A percentile compares a stretch with the other conserved stretches of the same genome.
Conservation (phyloP, 2,329 filamentous ascomycete genomes). For the Chrysoporthe austroafricana region DNA sequence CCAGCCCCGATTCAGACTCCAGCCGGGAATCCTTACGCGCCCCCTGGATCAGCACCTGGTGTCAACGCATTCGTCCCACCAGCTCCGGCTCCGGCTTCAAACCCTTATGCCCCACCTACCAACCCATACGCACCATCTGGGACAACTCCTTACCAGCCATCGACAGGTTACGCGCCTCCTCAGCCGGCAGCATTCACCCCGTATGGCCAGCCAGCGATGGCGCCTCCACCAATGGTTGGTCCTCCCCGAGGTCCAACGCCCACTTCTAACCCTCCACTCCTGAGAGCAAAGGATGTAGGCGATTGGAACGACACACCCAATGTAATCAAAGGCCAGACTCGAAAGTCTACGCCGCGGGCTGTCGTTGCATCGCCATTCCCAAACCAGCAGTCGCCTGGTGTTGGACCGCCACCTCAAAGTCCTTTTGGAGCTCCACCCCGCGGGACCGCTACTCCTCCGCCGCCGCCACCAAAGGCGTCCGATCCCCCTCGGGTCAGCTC, state of each 20-base stretch:
- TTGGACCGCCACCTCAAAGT: constrained; percentile 58
- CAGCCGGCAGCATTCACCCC: constrained; percentile 42
- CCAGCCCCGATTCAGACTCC: constrained; percentile 27
- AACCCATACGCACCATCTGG: constrained; percentile 38
- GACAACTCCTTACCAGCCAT: constrained; percentile 35
- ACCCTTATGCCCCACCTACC: constrained; percentile 40
- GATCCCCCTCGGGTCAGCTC: constrained; percentile 73
- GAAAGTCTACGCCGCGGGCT: constrained; percentile 74
- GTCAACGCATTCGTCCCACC: constrained; percentile 37
- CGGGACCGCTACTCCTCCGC: constrained; percentile 71
- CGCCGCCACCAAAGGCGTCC: constrained; percentile 77
- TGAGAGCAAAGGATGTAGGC: constrained; percentile 71
- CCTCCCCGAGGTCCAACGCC: constrained; percentile 64
- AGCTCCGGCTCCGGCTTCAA: constrained; percentile 34
- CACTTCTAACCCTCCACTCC: constrained; percentile 70
- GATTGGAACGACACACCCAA: constrained; percentile 97
- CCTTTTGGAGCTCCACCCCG: constrained; percentile 59
- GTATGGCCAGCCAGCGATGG: constrained; percentile 41
- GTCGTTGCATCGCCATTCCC: constrained; percentile 78
- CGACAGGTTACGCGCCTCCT: constrained; percentile 20
- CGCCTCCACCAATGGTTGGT: constrained; percentile 39
- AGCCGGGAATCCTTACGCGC: constrained; percentile 16
- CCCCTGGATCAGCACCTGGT: constrained; percentile 30
- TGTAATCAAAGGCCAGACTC: constrained; percentile 74
- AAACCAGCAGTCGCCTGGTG: constrained; percentile 52